A percentile compares a stretch with the other conserved stretches of the same genome.
Evolutionary conservation across 768 basidiomycete genomes (phyloP).

Genomic region (Russula earlei): DNA sequence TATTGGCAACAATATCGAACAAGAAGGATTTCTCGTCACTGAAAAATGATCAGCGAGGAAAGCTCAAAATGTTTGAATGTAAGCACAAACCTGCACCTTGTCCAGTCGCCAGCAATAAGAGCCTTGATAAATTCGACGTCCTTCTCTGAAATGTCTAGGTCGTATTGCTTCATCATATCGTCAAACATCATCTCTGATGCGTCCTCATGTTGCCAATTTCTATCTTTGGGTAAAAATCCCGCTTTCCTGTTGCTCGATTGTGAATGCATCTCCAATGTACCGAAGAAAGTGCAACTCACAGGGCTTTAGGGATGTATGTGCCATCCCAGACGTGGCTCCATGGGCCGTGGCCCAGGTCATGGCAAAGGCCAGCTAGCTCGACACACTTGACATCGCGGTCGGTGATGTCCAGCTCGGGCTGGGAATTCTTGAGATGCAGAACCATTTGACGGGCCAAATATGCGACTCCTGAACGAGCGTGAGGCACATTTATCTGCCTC

Average conservation of each 20-base stretch:
- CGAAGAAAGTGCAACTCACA: constrained; percentile 35
- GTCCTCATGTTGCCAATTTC: constrained; percentile 64
- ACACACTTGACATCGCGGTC: constrained; percentile 69
- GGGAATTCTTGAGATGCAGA: constrained; percentile 43
- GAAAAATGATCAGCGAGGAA: neutral
- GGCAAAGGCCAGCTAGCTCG: constrained; percentile 72
- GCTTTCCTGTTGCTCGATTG: neutral
- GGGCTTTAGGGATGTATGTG: constrained; percentile 54
- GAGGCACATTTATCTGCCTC: neutral
- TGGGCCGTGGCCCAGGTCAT: constrained; percentile 80
- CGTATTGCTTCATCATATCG: constrained; percentile 48
- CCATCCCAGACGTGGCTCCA: constrained; percentile 83
- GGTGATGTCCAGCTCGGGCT: constrained; percentile 56
- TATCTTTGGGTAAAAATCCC: constrained; percentile 25
- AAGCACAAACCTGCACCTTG: constrained; percentile 38
- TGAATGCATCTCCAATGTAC: neutral
- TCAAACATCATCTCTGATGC: constrained; percentile 82
- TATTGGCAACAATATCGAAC: constrained; percentile 81
- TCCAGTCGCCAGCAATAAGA: constrained; percentile 57
- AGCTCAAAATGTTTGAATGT: neutral
- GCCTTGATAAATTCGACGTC: constrained; percentile 64
- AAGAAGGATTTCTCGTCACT: constrained; percentile 54
- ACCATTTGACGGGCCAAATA: constrained; percentile 61
- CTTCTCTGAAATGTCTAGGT: constrained; percentile 37
- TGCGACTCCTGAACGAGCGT: constrained; percentile 54